These are phyloP conservation scores for Blastocystis sp. DNA, from an alignment of 352 stramenopile genomes.

Conservation along the genomic window DNA sequence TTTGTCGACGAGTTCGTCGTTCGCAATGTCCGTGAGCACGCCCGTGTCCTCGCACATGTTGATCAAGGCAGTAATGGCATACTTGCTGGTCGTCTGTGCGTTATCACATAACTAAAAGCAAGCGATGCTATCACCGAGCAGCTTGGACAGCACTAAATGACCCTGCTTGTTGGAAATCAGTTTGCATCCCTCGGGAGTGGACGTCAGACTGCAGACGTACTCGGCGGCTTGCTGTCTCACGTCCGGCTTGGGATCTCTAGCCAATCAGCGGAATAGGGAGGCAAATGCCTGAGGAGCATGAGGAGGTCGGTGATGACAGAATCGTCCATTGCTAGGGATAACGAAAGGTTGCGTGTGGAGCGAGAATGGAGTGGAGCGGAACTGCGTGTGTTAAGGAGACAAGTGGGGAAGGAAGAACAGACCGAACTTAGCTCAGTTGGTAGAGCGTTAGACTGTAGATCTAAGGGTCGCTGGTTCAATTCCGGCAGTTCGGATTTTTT, in stretches of 20 bases:
- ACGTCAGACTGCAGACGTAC: conserved; percentile 40
- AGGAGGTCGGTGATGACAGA: conserved; percentile 20
- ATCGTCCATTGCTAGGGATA: conserved; percentile 1
- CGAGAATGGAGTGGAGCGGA: not conserved
- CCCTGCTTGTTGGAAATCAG: conserved; percentile 29
- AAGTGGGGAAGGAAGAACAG: not conserved
- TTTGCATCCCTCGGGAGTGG: conserved; percentile 20
- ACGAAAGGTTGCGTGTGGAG: not conserved
- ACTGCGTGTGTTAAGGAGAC: not conserved
- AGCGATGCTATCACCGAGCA: conserved; percentile 37
- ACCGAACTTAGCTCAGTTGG: not conserved
- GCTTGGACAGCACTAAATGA: conserved; percentile 21
- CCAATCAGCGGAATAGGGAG: not conserved
- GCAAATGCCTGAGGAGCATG: not conserved
- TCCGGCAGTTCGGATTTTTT: too few species aligned
- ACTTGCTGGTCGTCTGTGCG: conserved; percentile 33
- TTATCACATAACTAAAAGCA: not conserved
- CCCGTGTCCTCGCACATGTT: conserved; percentile 40
- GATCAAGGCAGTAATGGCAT: conserved; percentile 32
- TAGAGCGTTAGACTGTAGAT: not conserved
- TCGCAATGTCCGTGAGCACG: conserved; percentile 37
- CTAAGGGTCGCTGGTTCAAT: not conserved
- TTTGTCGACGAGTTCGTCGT: conserved; percentile 49
- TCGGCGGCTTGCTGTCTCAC: conserved; percentile 32
- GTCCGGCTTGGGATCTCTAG: conserved; percentile 29